Evolutionary conservation across 192 early-diverging fungal genomes (phyloP).

Genomic region (Coemansia sp.): DNA sequence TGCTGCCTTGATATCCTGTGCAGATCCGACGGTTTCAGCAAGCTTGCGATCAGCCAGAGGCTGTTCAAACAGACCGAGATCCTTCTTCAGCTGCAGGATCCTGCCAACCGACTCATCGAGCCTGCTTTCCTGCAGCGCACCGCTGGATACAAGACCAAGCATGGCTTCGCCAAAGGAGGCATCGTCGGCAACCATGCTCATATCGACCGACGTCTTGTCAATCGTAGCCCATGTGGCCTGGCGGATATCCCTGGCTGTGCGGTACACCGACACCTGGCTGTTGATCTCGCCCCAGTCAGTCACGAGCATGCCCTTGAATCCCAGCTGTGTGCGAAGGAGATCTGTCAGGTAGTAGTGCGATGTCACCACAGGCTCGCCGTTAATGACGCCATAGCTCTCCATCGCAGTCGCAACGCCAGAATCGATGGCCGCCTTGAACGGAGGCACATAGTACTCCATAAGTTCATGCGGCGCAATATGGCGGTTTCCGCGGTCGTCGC

Average conservation of each 20-base stretch:
- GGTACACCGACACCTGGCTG: conserved; percentile 54
- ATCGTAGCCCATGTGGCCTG: conserved; percentile 54
- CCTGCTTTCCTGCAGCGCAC: conserved; percentile 34
- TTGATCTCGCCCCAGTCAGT: conserved; percentile 65
- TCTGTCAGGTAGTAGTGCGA: conserved; percentile 58
- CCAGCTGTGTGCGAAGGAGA: conserved; percentile 57
- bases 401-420: conserved; percentile 63
- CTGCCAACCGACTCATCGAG: conserved; percentile 58
- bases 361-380: conserved; percentile 58
- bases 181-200: conserved; percentile 66
- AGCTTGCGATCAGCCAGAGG: conserved; percentile 44
- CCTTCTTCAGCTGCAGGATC: conserved; percentile 67
- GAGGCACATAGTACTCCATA: conserved; percentile 63
- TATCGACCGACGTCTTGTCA: conserved; percentile 57
- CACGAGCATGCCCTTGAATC: conserved; percentile 61
- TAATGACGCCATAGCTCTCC: conserved; percentile 64
- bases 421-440: conserved; percentile 61
- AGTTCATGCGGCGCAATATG: conserved; percentile 56
- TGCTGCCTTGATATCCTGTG: conserved; percentile 55
- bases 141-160: conserved; percentile 41
- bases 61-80: conserved; percentile 60
- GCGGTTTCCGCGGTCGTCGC: conserved; percentile 38
- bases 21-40: conserved; percentile 47
- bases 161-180: conserved; percentile 52
- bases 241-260: conserved; percentile 31